Evolutionary conservation across 345 rosid genomes (phyloP), one percentile per base, ranked within the genome.

Genomic region (Moringa oleifera): DNA sequence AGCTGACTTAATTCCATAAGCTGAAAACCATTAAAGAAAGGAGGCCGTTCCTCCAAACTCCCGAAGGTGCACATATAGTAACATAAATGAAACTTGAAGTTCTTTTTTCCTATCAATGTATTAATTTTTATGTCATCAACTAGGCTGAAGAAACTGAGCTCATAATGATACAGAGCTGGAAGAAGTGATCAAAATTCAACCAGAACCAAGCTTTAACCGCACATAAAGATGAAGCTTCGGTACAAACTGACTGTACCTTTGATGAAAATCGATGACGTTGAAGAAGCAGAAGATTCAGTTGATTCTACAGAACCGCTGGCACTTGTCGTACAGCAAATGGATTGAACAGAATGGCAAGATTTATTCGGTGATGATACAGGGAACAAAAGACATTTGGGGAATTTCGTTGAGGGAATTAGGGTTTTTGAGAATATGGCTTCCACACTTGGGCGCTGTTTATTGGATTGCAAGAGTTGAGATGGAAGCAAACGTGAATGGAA

Each of bases 251-350:
- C 5, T 33, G 37, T 50, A 66, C 75, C 79, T 66, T 70, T 67
- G 51, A 63, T 59, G 57, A 75, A 70, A 52, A 73, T 8, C 21
- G 73, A 73, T 8, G 73, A 68, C 2, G 33, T 36, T 25, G 68
- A 23, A 59, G 71, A 59, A 31, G 68, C 57, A 18, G 72, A 25
- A 2, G 69, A 51, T 52, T 59, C 64, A n/a, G 12, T 45, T 9
- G 55, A 53, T 55, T 69, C 73, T 16, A 37, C 41, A 0, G 51
- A 69, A 50, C 59, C 63, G 23, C 4, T 28, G n/a, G 46, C 68
- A 58, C 68, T 57, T 13, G 64, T 25, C 46, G 28, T 37, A 65
- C 63, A 79, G 55, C 61, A 74, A 58, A 63, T 60, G 6, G 55
- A 62, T 28, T 46, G 72, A 45, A 52, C 74, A 52, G 55, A 59